Conservation (phyloP, 495 filamentous ascomycete genomes). For the Chaetomidium leptoderma region DNA sequence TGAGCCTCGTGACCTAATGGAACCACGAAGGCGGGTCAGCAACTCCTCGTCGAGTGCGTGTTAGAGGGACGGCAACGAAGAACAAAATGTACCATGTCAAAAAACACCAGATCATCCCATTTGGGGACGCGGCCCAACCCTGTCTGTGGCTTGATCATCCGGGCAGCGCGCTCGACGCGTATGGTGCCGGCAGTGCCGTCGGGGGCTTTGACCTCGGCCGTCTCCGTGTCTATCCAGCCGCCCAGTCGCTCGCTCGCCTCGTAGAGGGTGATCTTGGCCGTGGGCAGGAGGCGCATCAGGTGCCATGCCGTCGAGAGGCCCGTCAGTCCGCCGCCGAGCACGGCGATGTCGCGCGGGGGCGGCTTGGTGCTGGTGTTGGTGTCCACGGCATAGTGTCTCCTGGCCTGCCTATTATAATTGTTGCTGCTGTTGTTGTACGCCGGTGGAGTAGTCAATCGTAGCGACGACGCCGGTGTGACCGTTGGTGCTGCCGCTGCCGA, state of each 20-base stretch:
- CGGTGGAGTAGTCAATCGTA: neutral
- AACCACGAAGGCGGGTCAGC: constrained; percentile 10
- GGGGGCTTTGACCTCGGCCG: constrained; percentile 48
- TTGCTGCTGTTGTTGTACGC: no score
- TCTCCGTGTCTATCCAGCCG: constrained; percentile 76
- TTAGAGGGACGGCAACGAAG: neutral
- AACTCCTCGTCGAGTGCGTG: neutral
- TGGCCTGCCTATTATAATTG: no score
- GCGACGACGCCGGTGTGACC: neutral
- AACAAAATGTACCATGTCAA: constrained; percentile 39
- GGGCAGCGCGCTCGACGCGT: constrained; percentile 79
- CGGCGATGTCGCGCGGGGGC: constrained; percentile 48
- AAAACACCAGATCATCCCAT: constrained; percentile 43
- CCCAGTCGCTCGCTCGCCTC: constrained; percentile 67
- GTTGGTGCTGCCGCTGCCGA: neutral
- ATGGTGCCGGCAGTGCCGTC: constrained; percentile 51
- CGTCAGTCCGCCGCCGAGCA: constrained; percentile 86
- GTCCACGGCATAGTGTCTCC: constrained; percentile 8
- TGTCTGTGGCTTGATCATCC: constrained; percentile 62
- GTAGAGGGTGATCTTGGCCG: constrained; percentile 65
- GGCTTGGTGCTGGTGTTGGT: neutral
- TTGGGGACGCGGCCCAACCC: constrained; percentile 3
- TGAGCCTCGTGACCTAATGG: constrained; percentile 58
- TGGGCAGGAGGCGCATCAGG: constrained; percentile 54
- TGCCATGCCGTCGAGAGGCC: constrained; percentile 79